A percentile compares a stretch with the other conserved stretches of the same genome.
phyloP scores from a whole-genome alignment of 108 stramenopile species.

The Pseudonitzschia delicatissima region DNA sequence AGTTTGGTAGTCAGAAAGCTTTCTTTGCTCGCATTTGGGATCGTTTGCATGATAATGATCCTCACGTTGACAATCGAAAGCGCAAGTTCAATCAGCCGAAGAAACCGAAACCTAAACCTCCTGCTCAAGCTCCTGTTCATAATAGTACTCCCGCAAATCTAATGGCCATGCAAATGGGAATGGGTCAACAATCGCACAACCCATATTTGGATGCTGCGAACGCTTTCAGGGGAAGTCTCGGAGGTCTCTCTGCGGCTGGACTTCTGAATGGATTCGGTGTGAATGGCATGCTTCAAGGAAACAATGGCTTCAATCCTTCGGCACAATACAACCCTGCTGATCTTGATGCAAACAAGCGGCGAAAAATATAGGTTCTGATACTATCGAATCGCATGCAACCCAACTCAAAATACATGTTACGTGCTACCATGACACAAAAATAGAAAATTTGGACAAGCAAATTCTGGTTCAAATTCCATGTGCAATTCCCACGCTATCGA shows the following conservation, averaged over 20 bases:
- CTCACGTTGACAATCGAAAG: slow-evolving; percentile 20
- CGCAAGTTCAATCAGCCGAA: slow-evolving; percentile 25
- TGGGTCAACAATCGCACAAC: neutral
- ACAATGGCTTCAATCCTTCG: neutral
- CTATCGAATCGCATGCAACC: neutral
- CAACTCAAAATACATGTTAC: no score
- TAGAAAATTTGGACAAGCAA: no score
- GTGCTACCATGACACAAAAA: no score
- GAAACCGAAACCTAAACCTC: neutral
- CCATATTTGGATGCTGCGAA: slow-evolving; percentile 10
- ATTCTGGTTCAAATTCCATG: no score
- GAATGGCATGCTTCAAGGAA: neutral
- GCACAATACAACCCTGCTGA: neutral
- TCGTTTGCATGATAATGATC: slow-evolving; percentile 58
- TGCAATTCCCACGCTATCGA: no score
- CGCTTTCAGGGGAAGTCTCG: slow-evolving; percentile 3
- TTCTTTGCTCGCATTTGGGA: slow-evolving; percentile 83
- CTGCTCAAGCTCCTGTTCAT: neutral
- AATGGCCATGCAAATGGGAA: neutral
- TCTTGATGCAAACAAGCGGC: slow-evolving; percentile 6
- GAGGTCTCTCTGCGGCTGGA: slow-evolving; percentile 1
- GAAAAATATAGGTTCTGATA: no score
- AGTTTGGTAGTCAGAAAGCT: slow-evolving; percentile 82
- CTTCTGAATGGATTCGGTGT: slow-evolving; percentile 3
- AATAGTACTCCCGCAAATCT: neutral